Evolutionary conservation across 768 basidiomycete genomes (phyloP), one percentile per base, ranked within the genome.

Genomic region (Cytidiella melzeri): DNA sequence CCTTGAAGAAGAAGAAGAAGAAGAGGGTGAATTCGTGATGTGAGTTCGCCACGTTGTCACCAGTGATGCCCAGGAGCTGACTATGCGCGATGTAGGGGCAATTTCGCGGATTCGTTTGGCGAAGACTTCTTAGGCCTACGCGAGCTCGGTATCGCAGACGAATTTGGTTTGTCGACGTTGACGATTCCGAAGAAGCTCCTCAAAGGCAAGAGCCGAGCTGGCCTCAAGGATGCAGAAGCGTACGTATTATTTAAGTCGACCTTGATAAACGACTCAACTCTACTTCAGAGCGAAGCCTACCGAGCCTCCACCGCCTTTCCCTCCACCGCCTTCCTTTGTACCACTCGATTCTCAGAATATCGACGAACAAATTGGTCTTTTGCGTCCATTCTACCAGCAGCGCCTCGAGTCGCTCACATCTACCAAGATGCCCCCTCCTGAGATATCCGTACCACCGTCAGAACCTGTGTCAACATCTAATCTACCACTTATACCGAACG

Each of bases 41-140:
- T 81, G 58, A 41, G 78, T 67, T 15, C n/a, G 21, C n/a, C 27
- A 12, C 6, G 19, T 36, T 19, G n/a, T n/a, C n/a, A n/a, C n/a
- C n/a, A n/a, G n/a, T n/a, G n/a, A n/a, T n/a, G n/a, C n/a, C n/a
- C n/a, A n/a, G n/a, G n/a, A n/a, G n/a, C n/a, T 5, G 47, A 23
- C 11, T n/a, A n/a, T n/a, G n/a, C n/a, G n/a, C n/a, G 43, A 13
- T 50, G 1, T 59, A 87, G 85, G 61, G 92, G 92, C 45, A 86
- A 89, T 59, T 92, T 95, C 64, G 84, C 90, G 0, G 89, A 92
- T 44, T 74, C 82, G 13, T 75, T 94, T 13, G 93, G 92, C 26
- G 92, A 93, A 58, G 94, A 98, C 64, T 95, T 94, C 68, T 77
- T 97, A 11, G 94, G 94, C 10, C 73, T 97, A 23, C 78, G 81